These are phyloP conservation scores for Solanum chacoense DNA, from an alignment of 305 asterid genomes.

Conservation along the genomic window DNA sequence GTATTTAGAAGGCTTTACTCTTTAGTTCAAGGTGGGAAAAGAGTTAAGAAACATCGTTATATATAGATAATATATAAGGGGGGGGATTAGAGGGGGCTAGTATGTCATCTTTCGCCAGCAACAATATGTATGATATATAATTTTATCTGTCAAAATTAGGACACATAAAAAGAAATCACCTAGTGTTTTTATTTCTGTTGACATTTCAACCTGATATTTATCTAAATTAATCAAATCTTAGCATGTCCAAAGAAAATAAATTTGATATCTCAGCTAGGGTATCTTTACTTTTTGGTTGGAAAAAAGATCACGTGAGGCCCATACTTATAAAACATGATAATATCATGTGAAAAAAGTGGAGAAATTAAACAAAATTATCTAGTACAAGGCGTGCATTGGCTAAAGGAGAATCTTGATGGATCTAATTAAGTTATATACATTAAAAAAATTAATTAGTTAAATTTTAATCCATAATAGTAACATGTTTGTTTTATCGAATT, in stretches of 20 bases:
- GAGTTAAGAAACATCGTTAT: neutral
- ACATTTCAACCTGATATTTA: too few relatives aligned
- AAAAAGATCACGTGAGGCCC: neutral
- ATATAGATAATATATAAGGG: neutral
- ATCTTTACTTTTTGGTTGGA: neutral
- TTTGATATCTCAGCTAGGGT: neutral
- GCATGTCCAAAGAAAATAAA: too few relatives aligned
- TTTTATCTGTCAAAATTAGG: too few relatives aligned
- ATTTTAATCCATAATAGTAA: neutral
- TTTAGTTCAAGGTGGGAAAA: neutral
- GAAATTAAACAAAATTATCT: neutral
- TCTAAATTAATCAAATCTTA: too few relatives aligned
- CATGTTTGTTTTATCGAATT: neutral
- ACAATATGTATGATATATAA: too few relatives aligned
- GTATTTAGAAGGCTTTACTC: neutral
- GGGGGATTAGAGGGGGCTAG: too few relatives aligned
- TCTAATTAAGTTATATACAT: too few relatives aligned
- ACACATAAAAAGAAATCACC: too few relatives aligned
- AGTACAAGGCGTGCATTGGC: neutral
- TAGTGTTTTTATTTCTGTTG: too few relatives aligned
- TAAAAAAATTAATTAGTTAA: neutral
- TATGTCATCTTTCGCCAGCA: neutral
- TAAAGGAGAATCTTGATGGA: neutral
- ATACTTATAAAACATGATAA: neutral
- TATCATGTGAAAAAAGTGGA: neutral